Evolutionary conservation across 2,329 filamentous ascomycete genomes (phyloP).

Genomic region (Atkinsonella texensis): DNA sequence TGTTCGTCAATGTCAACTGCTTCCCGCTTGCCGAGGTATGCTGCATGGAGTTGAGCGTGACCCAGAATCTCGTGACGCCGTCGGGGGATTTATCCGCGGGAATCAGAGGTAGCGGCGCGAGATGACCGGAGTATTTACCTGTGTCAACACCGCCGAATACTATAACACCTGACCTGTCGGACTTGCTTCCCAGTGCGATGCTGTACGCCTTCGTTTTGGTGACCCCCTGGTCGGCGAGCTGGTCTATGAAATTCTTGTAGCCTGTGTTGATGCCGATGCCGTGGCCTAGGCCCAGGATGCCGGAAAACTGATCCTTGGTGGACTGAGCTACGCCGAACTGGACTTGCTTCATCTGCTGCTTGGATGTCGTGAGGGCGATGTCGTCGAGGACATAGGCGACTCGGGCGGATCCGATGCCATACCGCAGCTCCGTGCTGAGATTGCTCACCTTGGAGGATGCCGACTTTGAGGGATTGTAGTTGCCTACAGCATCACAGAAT

Average conservation of each 20-base stretch:
- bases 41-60: conserved; percentile 32
- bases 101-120: conserved; percentile 51
- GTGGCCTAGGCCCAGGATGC: conserved; percentile 68
- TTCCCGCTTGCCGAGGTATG: conserved; percentile 24
- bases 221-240: conserved; percentile 35
- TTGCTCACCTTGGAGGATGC: conserved; percentile 22
- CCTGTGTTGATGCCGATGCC: conserved; percentile 31
- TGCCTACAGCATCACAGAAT: conserved; percentile 35
- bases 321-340: conserved; percentile 54
- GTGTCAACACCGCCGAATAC: conserved; percentile 58
- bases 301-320: conserved; percentile 34
- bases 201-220: conserved; percentile 53
- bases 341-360: conserved; percentile 28
- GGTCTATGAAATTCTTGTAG: conserved; percentile 41
- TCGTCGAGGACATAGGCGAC: conserved; percentile 37
- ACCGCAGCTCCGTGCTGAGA: conserved; percentile 29
- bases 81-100: conserved; percentile 43
- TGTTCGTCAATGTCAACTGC: conserved; percentile 20
- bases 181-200: conserved; percentile 51
- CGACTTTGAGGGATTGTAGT: conserved; percentile 31
- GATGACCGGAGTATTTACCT: conserved; percentile 47
- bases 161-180: conserved; percentile 47
- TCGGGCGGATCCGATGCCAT: conserved; percentile 39
- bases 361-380: conserved; percentile 29
- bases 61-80: conserved; percentile 39